Conservation (phyloP, 345 rosid species). For the Rhodomyrtus tomentosa region DNA sequence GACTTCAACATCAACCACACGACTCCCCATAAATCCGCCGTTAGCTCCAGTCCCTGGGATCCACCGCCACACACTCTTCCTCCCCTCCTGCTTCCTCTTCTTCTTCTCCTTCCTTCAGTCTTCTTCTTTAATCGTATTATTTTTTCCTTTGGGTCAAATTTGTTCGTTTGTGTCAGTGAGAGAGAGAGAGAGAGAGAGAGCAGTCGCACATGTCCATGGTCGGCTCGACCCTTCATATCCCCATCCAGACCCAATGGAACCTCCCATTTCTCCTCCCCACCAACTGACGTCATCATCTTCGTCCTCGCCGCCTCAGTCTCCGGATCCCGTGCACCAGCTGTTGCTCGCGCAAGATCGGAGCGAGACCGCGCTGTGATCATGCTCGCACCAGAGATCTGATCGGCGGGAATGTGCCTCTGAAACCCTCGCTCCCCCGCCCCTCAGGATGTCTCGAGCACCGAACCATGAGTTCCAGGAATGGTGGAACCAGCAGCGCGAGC, state of each 20-base stretch:
- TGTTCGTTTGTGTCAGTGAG: neutral
- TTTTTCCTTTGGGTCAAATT: neutral
- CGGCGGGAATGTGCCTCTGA: neutral
- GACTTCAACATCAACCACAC: neutral
- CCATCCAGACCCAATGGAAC: neutral
- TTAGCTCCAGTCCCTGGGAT: neutral
- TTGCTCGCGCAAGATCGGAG: neutral
- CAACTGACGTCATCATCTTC: neutral
- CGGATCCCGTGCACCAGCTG: neutral
- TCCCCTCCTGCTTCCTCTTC: neutral
- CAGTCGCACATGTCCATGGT: neutral
- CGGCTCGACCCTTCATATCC: neutral
- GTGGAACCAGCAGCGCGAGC: slow-evolving; percentile 74
- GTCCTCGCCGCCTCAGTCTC: neutral
- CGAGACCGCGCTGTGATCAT: no score
- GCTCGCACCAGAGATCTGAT: neutral
- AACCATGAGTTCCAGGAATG: slow-evolving; percentile 19
- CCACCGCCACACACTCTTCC: neutral
- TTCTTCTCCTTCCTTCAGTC: neutral
- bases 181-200: neutral
- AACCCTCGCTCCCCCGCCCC: neutral
- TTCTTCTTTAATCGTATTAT: neutral
- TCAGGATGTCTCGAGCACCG: slow-evolving; percentile 6
- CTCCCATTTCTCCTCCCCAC: neutral
- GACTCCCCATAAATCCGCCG: neutral